A percentile compares a stretch with the other conserved stretches of the same genome.
Conservation (phyloP, 179 eudicot genomes). For the Silene vulgaris region DNA sequence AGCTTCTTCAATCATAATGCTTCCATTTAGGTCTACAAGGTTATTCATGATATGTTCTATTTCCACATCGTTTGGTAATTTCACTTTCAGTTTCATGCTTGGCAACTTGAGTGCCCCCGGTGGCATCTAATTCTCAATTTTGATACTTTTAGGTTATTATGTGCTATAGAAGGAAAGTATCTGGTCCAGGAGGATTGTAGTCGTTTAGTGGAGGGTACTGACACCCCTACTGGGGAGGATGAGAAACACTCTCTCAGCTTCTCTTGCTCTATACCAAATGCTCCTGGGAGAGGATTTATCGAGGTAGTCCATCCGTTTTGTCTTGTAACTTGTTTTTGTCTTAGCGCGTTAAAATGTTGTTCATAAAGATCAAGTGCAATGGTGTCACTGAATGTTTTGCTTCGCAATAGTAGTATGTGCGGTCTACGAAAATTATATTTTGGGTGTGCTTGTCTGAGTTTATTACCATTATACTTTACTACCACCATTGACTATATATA, state of each 20-base stretch:
- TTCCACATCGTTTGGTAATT: neutral
- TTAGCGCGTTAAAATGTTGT: neutral
- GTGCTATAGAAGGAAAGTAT: slow-evolving; percentile 74
- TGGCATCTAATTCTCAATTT: neutral
- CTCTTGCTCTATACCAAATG: slow-evolving; percentile 55
- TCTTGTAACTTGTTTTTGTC: neutral
- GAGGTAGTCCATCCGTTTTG: slow-evolving; percentile 45
- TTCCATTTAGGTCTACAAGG: slow-evolving; percentile 2
- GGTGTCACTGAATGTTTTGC: neutral
- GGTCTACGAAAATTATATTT: no score
- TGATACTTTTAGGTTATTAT: slow-evolving; percentile 49
- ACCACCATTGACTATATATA: no score
- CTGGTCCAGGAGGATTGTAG: slow-evolving; percentile 52
- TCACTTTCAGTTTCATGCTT: slow-evolving; percentile 1
- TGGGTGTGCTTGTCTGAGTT: no score
- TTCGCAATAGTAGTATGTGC: neutral
- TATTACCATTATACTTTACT: no score
- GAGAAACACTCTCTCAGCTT: slow-evolving; percentile 52
- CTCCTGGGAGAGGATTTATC: slow-evolving; percentile 76
- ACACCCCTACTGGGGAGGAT: slow-evolving; percentile 33
- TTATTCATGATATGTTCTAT: neutral
- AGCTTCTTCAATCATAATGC: slow-evolving; percentile 3
- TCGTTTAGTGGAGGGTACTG: slow-evolving; percentile 35
- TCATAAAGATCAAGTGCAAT: neutral
- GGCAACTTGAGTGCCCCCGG: neutral